Evolutionary conservation across 129 eudicot genomes (phyloP).

Genomic region (Tagetes erecta): DNA sequence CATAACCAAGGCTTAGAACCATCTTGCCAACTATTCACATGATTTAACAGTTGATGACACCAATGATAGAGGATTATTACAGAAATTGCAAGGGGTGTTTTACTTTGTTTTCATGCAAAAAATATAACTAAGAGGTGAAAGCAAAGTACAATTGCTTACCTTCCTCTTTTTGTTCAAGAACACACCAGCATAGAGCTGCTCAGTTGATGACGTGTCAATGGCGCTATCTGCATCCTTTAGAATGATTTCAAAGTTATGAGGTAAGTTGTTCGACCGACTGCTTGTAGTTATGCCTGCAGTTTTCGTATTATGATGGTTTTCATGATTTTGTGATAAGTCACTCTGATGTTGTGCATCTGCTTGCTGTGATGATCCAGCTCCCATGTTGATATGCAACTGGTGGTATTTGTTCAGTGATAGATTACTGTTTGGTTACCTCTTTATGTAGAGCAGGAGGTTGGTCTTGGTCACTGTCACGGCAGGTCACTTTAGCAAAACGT

Average conservation of each 20-base stretch:
- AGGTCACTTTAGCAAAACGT: constrained; percentile 24
- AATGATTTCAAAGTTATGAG: constrained; percentile 64
- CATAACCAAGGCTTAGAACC: background rate
- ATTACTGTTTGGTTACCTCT: background rate
- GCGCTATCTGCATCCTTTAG: constrained; percentile 52
- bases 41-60: background rate
- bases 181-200: constrained; percentile 56
- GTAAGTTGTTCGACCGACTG: constrained; percentile 30
- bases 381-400: constrained; percentile 34
- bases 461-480: constrained; percentile 2
- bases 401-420: background rate
- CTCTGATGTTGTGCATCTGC: constrained; percentile 29
- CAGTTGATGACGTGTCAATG: constrained; percentile 45
- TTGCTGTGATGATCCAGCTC: constrained; percentile 50
- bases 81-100: no score
- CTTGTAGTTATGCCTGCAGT: constrained; percentile 11
- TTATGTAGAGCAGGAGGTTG: constrained; percentile 24
- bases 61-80: background rate
- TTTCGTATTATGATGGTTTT: constrained; percentile 10
- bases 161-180: constrained; percentile 55
- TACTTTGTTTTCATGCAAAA: no score
- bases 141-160: constrained; percentile 34
- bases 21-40: background rate
- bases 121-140: no score
- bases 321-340: constrained; percentile 21